Evolutionary conservation across 805 yeast species (phyloP), one percentile per base, ranked within the genome.

Genomic region (Kuraishia floccosa): DNA sequence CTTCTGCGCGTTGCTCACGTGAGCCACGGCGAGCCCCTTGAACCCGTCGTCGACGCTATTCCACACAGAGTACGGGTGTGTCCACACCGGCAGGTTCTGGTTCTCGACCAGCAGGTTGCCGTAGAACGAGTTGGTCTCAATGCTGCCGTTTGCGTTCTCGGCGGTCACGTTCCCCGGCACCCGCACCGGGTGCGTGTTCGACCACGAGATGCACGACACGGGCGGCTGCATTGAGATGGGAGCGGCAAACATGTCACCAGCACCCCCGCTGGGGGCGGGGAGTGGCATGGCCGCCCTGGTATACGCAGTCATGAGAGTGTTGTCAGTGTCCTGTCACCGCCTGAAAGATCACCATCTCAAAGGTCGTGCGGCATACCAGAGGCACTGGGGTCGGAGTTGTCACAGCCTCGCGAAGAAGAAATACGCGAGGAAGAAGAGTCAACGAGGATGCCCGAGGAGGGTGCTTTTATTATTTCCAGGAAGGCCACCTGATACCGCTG

Each of bases 41-140:
- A 44, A 57, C 28, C 56, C 56, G 5, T 46, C 50, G 3, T 54
- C 56, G 33, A 60, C 69, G 8, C 76, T 56, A 38, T 62, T 62
- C 86, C 84, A 80, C 5, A 77, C 52, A 9, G 80, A 69, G 46
- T 79, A 79, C 4, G 93, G 93, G 40, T 76, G 82, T 1, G 86
- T 70, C 80, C 80, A 81, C 0, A 74, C 67, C 1, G 85, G 79
- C 34, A 67, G 61, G 1, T 72, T 66, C 44, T 77, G 86, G 38
- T 64, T 64, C 1, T 66, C 81, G 28, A 81, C 51, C 10, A 80
- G 52, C 54, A 81, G 54, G 52, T 81, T 81, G 28, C 78, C 76
- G 52, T 72, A 80, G 45, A 80, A 81, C 47, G 80, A 79, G 52
- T 82, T 82, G 17, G 91, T 80, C 38, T 74, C 78, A 21, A 74